A percentile compares a stretch with the other conserved stretches of the same genome.
Evolutionary conservation across 257 asterid genomes (phyloP).

Genomic region (Przewalskia tangutica): DNA sequence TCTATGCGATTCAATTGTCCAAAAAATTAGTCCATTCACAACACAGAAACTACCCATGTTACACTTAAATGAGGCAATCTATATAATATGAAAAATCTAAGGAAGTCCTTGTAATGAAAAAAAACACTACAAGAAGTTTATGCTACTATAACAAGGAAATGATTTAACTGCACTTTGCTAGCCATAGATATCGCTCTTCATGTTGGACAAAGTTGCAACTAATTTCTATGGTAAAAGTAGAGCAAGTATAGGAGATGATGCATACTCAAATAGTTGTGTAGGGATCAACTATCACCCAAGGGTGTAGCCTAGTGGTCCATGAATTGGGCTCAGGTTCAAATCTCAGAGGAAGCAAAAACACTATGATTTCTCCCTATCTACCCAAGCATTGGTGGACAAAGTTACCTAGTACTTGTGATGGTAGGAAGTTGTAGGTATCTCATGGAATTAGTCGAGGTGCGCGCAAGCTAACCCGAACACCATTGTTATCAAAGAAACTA

Average conservation of each 20-base stretch:
- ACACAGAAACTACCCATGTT: neutral
- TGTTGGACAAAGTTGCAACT: neutral
- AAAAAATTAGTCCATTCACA: neutral
- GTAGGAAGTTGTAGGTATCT: no score
- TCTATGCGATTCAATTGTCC: neutral
- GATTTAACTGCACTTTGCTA: neutral
- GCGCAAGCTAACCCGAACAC: no score
- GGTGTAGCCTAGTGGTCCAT: no score
- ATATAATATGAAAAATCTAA: neutral
- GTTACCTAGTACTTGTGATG: no score
- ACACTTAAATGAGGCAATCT: neutral
- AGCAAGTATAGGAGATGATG: neutral
- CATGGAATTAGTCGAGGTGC: no score
- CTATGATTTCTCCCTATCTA: no score
- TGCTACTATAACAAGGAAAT: neutral
- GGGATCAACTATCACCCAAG: no score
- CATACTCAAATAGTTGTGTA: neutral
- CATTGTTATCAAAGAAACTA: no score
- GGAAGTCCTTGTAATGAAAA: neutral
- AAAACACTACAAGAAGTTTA: neutral
- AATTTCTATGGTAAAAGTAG: neutral
- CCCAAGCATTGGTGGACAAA: no score
- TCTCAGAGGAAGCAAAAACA: no score
- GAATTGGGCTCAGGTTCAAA: no score
- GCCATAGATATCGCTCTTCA: neutral